These are phyloP conservation scores for Amanita jacksonii DNA, from an alignment of 768 basidiomycete genomes.

Conservation along the genomic window DNA sequence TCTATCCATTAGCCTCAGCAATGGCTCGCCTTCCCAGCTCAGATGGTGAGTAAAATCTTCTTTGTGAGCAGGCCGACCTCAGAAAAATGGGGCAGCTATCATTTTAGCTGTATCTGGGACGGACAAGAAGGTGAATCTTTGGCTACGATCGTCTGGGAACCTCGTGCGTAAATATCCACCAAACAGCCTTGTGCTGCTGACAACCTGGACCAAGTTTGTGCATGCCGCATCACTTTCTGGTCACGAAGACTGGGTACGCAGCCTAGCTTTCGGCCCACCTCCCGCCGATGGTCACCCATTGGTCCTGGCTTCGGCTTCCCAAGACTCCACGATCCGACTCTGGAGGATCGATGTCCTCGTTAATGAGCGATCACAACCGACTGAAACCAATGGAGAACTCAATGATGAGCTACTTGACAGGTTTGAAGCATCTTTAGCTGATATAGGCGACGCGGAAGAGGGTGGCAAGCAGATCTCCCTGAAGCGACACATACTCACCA, in stretches of 20 bases:
- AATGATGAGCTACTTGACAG: slow-evolving; percentile 77
- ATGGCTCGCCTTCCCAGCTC: slow-evolving; percentile 57
- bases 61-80: slow-evolving; percentile 3
- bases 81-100: slow-evolving; percentile 28
- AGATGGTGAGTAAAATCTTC: slow-evolving; percentile 34
- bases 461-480: slow-evolving; percentile 82
- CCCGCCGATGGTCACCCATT: slow-evolving; percentile 33
- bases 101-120: slow-evolving; percentile 83
- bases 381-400: slow-evolving; percentile 19
- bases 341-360: slow-evolving; percentile 70
- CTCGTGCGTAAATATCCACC: slow-evolving; percentile 25
- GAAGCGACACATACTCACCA: slow-evolving; percentile 71
- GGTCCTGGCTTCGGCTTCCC: slow-evolving; percentile 86
- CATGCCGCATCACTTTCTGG: slow-evolving; percentile 56
- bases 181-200: not conserved
- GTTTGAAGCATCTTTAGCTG: slow-evolving; percentile 77
- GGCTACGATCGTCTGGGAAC: slow-evolving; percentile 49
- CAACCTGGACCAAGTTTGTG: slow-evolving; percentile 33
- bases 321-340: slow-evolving; percentile 87
- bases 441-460: slow-evolving; percentile 63
- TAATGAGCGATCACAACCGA: slow-evolving; percentile 17
- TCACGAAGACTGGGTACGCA: slow-evolving; percentile 94
- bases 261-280: slow-evolving; percentile 54
- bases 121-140: slow-evolving; percentile 70
- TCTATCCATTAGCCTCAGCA: slow-evolving; percentile 67